Conservation (phyloP, 2,329 filamentous ascomycete species). For the Corynespora cassiicola region DNA sequence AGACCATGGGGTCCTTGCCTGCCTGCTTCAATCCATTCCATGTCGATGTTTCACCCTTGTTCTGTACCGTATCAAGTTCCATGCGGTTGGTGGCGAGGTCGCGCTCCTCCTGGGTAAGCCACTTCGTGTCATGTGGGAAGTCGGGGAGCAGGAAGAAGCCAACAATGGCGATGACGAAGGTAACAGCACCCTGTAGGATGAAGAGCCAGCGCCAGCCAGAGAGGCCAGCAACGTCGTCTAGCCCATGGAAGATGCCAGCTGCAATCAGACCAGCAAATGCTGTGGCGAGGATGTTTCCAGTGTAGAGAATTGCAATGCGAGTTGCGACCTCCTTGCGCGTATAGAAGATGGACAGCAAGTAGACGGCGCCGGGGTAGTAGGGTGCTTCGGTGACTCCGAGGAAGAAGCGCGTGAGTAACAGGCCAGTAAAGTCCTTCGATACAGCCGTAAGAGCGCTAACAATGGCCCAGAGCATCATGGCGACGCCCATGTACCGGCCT, state of each 20-base stretch:
- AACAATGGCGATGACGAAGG: slow-evolving; percentile 39
- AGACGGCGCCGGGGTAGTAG: slow-evolving; percentile 44
- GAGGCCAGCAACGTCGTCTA: slow-evolving; percentile 28
- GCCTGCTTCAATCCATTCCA: slow-evolving; percentile 60
- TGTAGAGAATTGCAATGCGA: slow-evolving; percentile 60
- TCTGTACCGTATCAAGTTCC: slow-evolving; percentile 58
- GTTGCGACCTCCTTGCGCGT: slow-evolving; percentile 45
- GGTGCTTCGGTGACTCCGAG: slow-evolving; percentile 52
- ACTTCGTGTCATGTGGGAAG: slow-evolving; percentile 48
- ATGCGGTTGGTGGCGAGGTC: slow-evolving; percentile 40
- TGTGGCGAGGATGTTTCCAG: slow-evolving; percentile 50
- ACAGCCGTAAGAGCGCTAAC: slow-evolving; percentile 52
- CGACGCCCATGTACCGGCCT: slow-evolving; percentile 29
- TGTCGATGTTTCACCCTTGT: slow-evolving; percentile 51
- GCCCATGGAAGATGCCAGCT: slow-evolving; percentile 39
- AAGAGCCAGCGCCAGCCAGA: slow-evolving; percentile 37
- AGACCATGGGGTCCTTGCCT: slow-evolving; percentile 55
- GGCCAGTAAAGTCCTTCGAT: slow-evolving; percentile 49
- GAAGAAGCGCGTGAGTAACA: slow-evolving; percentile 53
- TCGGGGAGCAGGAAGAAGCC: slow-evolving; percentile 52
- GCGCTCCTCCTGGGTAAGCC: slow-evolving; percentile 55
- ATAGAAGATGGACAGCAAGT: slow-evolving; percentile 46
- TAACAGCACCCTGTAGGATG: slow-evolving; percentile 37
- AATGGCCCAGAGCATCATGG: slow-evolving; percentile 51
- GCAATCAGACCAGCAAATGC: slow-evolving; percentile 53